Conservation (phyloP, 805 yeast genomes). For the Candida dajiaensis region DNA sequence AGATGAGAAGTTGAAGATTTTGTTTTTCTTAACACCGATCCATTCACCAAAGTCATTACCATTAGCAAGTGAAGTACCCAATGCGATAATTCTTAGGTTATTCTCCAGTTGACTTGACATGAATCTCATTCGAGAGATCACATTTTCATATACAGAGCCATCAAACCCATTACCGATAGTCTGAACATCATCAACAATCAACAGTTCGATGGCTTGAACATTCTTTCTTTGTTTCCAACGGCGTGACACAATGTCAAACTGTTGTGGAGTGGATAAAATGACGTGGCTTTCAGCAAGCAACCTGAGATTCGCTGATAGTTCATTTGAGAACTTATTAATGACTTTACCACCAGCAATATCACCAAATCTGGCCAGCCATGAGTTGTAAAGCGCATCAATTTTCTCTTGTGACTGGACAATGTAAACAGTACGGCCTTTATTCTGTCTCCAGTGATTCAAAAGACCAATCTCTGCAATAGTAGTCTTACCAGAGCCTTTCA, state of each 20-base stretch:
- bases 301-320: conserved; percentile 46
- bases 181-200: conserved; percentile 74
- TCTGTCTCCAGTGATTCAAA: conserved; percentile 64
- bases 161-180: conserved; percentile 46
- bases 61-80: conserved; percentile 65
- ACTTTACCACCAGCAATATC: conserved; percentile 50
- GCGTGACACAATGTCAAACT: conserved; percentile 67
- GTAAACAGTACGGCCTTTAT: conserved; percentile 66
- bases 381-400: conserved; percentile 38
- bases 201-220: conserved; percentile 58
- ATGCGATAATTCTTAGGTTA: conserved; percentile 56
- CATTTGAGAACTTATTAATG: conserved; percentile 49
- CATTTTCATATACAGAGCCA: conserved; percentile 65
- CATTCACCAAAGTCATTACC: conserved; percentile 79
- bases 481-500: conserved; percentile 76
- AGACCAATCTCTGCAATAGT: conserved; percentile 68
- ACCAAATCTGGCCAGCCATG: conserved; percentile 50
- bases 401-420: conserved; percentile 57
- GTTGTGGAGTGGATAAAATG: conserved; percentile 71
- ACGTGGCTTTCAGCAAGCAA: conserved; percentile 57
- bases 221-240: conserved; percentile 79
- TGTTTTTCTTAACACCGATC: conserved; percentile 63
- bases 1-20: conserved; percentile 67
- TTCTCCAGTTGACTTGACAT: conserved; percentile 61
- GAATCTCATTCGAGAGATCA: conserved; percentile 65